Conservation (phyloP, 306 rosid species). For the Chamaecrista fasciculata region DNA sequence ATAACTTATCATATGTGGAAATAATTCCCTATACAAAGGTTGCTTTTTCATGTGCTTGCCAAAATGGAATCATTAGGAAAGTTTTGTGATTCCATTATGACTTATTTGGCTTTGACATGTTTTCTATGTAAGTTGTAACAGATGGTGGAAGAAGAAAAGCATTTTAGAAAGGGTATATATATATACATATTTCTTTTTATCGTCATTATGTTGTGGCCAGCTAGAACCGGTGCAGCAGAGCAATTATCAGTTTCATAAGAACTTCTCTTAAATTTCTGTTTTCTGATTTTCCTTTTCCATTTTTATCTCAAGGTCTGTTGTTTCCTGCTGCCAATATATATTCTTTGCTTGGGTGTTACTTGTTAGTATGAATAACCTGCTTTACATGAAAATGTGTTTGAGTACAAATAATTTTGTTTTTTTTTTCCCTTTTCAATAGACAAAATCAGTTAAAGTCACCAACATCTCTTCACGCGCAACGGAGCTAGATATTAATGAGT, state of each 20-base stretch:
- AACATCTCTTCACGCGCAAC: conserved; percentile 52
- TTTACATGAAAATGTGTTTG: neutral
- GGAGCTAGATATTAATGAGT: conserved; percentile 53
- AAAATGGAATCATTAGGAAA: neutral
- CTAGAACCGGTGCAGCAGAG: neutral
- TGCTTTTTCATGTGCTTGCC: neutral
- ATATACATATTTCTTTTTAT: neutral
- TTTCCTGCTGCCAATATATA: neutral
- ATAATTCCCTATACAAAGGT: neutral
- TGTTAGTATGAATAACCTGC: neutral
- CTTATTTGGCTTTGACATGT: neutral
- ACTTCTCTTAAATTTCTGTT: neutral
- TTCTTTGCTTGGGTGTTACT: neutral
- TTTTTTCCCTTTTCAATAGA: conserved; percentile 28
- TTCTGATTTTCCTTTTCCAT: neutral
- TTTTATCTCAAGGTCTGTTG: neutral
- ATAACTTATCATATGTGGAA: neutral
- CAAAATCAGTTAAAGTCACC: conserved; percentile 48
- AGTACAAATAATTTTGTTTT: neutral
- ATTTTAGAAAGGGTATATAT: neutral
- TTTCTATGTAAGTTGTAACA: neutral
- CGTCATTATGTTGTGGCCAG: neutral
- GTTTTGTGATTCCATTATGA: neutral
- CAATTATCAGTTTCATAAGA: too few relatives aligned
- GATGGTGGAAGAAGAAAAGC: neutral